Percentiles rank a stretch among this genome's conserved stretches.
These are phyloP conservation scores for Pilasporangium apinafurcum DNA, from an alignment of 352 stramenopile genomes.

Conservation along the genomic window DNA sequence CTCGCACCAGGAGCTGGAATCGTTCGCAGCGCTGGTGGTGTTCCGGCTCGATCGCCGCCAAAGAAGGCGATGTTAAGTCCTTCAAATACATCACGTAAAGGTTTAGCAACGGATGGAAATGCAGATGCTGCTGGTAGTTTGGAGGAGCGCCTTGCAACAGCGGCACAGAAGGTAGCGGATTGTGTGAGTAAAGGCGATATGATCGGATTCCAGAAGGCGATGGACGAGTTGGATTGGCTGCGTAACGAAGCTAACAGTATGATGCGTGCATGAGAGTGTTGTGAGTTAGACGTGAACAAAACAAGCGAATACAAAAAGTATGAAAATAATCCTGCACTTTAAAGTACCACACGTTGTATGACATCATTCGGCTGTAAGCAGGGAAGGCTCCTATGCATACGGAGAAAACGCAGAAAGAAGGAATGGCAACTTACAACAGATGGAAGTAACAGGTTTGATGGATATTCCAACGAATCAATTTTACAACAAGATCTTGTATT, in stretches of 20 bases:
- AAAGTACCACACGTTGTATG: too few relatives aligned
- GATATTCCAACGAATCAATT: too few relatives aligned
- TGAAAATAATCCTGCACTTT: too few relatives aligned
- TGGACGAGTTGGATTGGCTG: slow-evolving; percentile 75
- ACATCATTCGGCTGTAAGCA: background rate
- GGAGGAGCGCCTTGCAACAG: slow-evolving; percentile 59
- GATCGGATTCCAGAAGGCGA: slow-evolving; percentile 72
- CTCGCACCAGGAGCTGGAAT: slow-evolving; percentile 45
- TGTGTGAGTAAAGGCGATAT: slow-evolving; percentile 78
- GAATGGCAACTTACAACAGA: too few relatives aligned
- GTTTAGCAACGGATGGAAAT: slow-evolving; percentile 6
- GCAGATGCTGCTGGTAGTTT: slow-evolving; percentile 12
- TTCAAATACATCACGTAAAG: slow-evolving; percentile 20
- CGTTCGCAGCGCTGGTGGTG: slow-evolving; percentile 30
- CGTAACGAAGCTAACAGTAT: slow-evolving; percentile 73
- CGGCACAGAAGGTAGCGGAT: slow-evolving; percentile 62
- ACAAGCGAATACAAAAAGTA: slow-evolving; percentile 5
- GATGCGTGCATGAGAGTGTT: slow-evolving; percentile 42
- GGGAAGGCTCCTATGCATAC: too few relatives aligned
- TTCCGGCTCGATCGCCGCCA: slow-evolving; percentile 18
- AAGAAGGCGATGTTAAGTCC: slow-evolving; percentile 16
- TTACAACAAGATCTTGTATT: slow-evolving; percentile 99
- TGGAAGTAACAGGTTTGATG: too few relatives aligned
- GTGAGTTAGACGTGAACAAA: slow-evolving; percentile 7
- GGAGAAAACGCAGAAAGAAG: too few relatives aligned